Evolutionary conservation across 768 basidiomycete genomes (phyloP).

Genomic region (Tylopilus plumbeoviolaceoides): DNA sequence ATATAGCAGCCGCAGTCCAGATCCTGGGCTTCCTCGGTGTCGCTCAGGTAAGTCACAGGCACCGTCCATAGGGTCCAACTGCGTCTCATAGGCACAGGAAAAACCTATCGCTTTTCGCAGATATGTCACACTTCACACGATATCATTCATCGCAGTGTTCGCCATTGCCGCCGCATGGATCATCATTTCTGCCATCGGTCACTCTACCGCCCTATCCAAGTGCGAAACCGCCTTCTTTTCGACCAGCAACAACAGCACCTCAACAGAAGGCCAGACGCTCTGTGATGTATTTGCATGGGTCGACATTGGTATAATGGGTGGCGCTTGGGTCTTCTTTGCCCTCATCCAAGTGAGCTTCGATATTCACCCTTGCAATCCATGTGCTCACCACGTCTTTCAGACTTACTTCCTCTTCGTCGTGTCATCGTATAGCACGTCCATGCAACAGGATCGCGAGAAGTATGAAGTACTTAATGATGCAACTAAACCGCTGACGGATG

Average conservation of each 20-base stretch:
- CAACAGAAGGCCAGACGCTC: slow-evolving; percentile 59
- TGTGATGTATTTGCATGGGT: slow-evolving; percentile 94
- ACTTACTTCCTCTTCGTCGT: slow-evolving; percentile 44
- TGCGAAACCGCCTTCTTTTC: slow-evolving; percentile 64
- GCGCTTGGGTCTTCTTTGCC: slow-evolving; percentile 78
- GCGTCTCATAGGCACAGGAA: slow-evolving; percentile 45
- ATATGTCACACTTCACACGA: slow-evolving; percentile 64
- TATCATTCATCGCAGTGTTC: slow-evolving; percentile 58
- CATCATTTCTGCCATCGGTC: slow-evolving; percentile 72
- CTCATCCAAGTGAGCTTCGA: slow-evolving; percentile 60
- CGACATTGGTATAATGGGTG: slow-evolving; percentile 87
- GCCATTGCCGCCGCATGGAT: slow-evolving; percentile 78
- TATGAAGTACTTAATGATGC: slow-evolving; percentile 72
- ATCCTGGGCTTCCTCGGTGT: slow-evolving; percentile 85
- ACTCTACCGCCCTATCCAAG: slow-evolving; percentile 60
- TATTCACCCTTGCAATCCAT: neutral
- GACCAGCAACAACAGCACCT: slow-evolving; percentile 26
- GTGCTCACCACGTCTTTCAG: slow-evolving; percentile 33
- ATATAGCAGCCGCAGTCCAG: slow-evolving; percentile 73
- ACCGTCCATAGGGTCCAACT: neutral
- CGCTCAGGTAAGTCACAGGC: slow-evolving; percentile 47
- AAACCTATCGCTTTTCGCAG: slow-evolving; percentile 58
- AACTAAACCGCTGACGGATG: slow-evolving; percentile 46
- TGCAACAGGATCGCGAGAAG: slow-evolving; percentile 76
- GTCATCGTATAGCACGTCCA: slow-evolving; percentile 64